A percentile compares a stretch with the other conserved stretches of the same genome.
These are phyloP conservation scores for Pinguiococcus pyrenoidosus DNA, from an alignment of 108 stramenopile species.

Conservation along the genomic window DNA sequence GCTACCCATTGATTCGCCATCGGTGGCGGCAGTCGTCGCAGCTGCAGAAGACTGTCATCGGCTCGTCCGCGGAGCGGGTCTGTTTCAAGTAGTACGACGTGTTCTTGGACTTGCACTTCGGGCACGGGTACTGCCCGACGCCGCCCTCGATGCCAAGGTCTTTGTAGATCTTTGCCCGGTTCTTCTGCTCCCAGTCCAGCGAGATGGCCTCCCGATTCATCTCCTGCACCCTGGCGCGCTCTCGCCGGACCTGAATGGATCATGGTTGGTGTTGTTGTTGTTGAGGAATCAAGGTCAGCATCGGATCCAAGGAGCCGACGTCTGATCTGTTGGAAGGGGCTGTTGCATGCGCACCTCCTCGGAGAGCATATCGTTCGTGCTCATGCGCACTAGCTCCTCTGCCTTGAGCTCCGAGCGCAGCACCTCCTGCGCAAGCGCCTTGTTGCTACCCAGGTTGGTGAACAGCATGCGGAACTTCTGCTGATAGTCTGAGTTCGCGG, in stretches of 20 bases:
- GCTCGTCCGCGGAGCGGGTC: conserved; percentile 95
- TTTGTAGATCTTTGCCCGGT: conserved; percentile 34
- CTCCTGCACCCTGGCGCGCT: conserved; percentile 13
- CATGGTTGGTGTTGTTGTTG: conserved; percentile 13
- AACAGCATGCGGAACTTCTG: conserved; percentile 21
- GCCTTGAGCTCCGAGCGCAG: background rate
- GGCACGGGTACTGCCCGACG: conserved; percentile 72
- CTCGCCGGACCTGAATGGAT: conserved; percentile 10
- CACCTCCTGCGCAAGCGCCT: conserved; percentile 13
- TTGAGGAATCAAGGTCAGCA: conserved; percentile 19
- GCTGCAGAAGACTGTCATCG: conserved; percentile 93
- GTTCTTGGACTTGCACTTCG: conserved; percentile 80
- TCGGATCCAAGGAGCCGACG: background rate
- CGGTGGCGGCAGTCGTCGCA: conserved; percentile 83
- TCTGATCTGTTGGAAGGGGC: background rate
- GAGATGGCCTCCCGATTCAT: conserved; percentile 10
- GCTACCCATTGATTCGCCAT: too few relatives aligned
- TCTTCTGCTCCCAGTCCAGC: conserved; percentile 39
- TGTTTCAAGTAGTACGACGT: conserved; percentile 94
- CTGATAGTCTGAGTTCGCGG: conserved; percentile 7
- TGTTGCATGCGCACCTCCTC: background rate
- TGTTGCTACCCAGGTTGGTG: conserved; percentile 32
- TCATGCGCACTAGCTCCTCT: background rate
- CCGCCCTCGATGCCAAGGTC: conserved; percentile 28
- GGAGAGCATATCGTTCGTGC: background rate